Evolutionary conservation across 108 stramenopile species (phyloP).

Genomic region (Asterionellopsis glacialis): DNA sequence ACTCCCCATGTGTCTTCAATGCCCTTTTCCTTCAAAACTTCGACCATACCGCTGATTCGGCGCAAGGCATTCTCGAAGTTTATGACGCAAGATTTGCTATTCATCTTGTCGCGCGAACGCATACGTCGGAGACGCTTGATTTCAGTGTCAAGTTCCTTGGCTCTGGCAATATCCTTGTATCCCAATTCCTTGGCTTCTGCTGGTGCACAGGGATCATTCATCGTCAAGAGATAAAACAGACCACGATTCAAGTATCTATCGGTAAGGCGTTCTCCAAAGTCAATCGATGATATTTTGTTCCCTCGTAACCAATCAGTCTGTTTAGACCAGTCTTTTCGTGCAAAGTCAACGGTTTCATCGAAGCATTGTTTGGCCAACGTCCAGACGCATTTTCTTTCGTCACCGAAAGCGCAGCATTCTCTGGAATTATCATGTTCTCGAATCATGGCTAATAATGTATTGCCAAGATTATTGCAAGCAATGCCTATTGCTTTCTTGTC

Average conservation of each 20-base stretch:
- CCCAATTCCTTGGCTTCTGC: conserved; percentile 27
- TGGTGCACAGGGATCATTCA: conserved; percentile 17
- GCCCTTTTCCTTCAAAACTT: conserved; percentile 22
- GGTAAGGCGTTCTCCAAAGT: conserved; percentile 51
- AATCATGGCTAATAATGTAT: conserved; percentile 38
- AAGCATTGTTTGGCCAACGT: conserved; percentile 12
- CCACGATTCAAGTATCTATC: conserved; percentile 66
- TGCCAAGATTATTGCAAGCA: conserved; percentile 59
- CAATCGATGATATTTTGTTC: too few species aligned
- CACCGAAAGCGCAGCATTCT: conserved; percentile 9
- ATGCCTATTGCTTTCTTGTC: conserved; percentile 63
- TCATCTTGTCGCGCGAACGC: conserved; percentile 20
- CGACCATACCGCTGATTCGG: conserved; percentile 36
- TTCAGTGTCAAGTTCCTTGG: conserved; percentile 30
- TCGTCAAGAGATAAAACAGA: conserved; percentile 35
- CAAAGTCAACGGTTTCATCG: conserved; percentile 32
- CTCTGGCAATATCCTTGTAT: conserved; percentile 21
- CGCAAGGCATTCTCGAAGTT: conserved; percentile 39
- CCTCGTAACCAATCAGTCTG: conserved; percentile 21
- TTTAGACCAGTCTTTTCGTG: conserved; percentile 29
- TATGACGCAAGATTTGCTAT: neutral
- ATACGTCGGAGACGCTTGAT: conserved; percentile 4
- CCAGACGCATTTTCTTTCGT: conserved; percentile 3
- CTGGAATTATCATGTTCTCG: conserved; percentile 2
- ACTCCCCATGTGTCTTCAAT: conserved; percentile 35